Conservation (phyloP, 768 basidiomycete genomes). For the Galerina sulciceps region DNA sequence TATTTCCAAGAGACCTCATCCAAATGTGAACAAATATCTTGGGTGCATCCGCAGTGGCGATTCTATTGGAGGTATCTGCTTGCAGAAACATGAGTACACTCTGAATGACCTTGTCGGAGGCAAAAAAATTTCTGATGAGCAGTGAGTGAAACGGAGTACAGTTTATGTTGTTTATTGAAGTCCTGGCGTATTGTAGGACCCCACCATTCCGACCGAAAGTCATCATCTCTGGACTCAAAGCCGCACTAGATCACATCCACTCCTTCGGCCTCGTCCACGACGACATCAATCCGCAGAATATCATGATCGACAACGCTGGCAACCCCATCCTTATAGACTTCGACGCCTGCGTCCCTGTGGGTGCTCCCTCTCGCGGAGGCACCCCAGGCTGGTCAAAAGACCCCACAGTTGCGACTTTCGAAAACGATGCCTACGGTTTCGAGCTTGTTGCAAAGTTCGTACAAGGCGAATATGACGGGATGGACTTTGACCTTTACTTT, state of each 20-base stretch:
- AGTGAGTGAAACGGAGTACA: slow-evolving; percentile 8
- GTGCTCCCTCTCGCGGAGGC: slow-evolving; percentile 14
- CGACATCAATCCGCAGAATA: slow-evolving; percentile 29
- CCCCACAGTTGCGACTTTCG: slow-evolving; percentile 9
- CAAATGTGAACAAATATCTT: slow-evolving; percentile 23
- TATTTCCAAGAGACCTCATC: slow-evolving; percentile 19
- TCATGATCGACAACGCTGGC: slow-evolving; percentile 26
- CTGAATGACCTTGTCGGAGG: slow-evolving; percentile 12
- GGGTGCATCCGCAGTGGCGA: slow-evolving; percentile 21
- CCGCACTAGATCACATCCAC: slow-evolving; percentile 24
- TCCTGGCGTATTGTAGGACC: neutral
- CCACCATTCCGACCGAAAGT: slow-evolving; percentile 12
- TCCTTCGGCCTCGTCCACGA: slow-evolving; percentile 27
- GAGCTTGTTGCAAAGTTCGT: slow-evolving; percentile 12
- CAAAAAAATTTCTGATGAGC: slow-evolving; percentile 2
- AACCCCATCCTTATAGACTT: slow-evolving; percentile 29
- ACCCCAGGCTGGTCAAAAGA: slow-evolving; percentile 19
- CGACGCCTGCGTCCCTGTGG: slow-evolving; percentile 18
- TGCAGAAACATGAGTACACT: slow-evolving; percentile 14
- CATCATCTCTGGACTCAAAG: slow-evolving; percentile 15
- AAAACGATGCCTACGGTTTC: slow-evolving; percentile 16
- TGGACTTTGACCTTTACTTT: neutral
- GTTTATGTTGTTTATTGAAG: neutral
- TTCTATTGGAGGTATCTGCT: slow-evolving; percentile 18
- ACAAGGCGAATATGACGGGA: slow-evolving; percentile 9